These are phyloP conservation scores for Thymus mandschuricus DNA, from an alignment of 257 asterid genomes.

Conservation along the genomic window DNA sequence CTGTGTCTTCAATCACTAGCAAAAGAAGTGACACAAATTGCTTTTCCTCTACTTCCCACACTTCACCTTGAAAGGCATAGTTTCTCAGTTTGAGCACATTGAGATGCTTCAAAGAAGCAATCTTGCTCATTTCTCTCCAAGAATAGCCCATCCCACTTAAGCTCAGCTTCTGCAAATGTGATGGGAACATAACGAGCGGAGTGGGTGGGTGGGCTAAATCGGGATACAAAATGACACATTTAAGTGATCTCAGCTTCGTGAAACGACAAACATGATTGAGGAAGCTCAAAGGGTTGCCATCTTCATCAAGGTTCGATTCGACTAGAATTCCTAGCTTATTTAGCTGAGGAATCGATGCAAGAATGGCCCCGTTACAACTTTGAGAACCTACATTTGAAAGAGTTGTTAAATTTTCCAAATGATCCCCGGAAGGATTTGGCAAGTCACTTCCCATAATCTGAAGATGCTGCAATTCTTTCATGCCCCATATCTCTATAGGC, in stretches of 20 bases:
- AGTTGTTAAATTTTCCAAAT: background rate
- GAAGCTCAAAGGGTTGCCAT: background rate
- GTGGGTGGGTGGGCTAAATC: background rate
- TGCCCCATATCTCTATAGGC: constrained; percentile 21
- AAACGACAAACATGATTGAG: background rate
- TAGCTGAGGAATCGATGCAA: constrained; percentile 5
- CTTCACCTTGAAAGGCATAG: constrained; percentile 21
- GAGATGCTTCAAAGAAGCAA: background rate
- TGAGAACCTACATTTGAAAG: constrained; percentile 15
- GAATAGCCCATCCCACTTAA: constrained; percentile 21
- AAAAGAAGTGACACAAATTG: background rate
- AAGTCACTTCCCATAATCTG: background rate
- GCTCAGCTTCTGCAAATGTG: constrained; percentile 1
- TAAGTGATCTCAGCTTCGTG: constrained; percentile 20
- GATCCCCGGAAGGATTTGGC: constrained; percentile 1
- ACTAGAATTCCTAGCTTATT: constrained; percentile 20
- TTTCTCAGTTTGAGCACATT: constrained; percentile 7
- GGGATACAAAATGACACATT: constrained; percentile 28
- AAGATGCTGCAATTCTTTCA: constrained; percentile 26
- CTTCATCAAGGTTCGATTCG: background rate
- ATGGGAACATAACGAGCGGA: background rate
- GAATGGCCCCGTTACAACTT: background rate
- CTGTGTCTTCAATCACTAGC: constrained; percentile 21
- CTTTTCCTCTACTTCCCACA: constrained; percentile 9
- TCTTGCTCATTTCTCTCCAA: background rate